Evolutionary conservation across 2,329 filamentous ascomycete genomes (phyloP).

Genomic region (Aphanocladium album): DNA sequence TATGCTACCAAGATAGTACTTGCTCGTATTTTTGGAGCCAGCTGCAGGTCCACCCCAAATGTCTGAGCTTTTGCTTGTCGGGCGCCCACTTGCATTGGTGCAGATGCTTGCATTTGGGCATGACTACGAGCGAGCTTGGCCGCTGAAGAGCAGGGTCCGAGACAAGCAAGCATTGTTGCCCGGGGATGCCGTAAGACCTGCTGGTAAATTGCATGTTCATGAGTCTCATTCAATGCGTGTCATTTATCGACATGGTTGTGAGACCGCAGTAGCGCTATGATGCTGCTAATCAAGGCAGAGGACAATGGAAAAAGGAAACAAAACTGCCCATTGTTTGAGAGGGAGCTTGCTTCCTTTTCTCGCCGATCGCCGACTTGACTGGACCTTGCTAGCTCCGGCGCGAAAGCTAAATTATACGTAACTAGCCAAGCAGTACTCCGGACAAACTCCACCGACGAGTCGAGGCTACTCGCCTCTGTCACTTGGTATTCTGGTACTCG

Average conservation of each 20-base stretch:
- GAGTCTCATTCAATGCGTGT: too few relatives aligned
- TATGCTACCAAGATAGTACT: not conserved
- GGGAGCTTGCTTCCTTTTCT: not conserved
- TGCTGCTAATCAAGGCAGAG: not conserved
- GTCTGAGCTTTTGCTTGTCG: not conserved
- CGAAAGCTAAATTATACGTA: too few relatives aligned
- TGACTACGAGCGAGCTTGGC: not conserved
- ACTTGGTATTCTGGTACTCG: not conserved
- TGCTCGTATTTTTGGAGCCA: not conserved
- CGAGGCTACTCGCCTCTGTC: too few relatives aligned
- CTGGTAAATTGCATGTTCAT: not conserved
- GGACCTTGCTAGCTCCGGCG: too few relatives aligned
- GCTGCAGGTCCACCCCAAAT: not conserved
- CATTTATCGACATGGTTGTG: too few relatives aligned
- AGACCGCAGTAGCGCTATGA: not conserved
- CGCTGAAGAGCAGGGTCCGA: not conserved
- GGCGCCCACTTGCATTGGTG: conserved; percentile 2
- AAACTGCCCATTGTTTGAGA: not conserved
- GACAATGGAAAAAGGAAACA: not conserved
- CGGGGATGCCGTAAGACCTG: not conserved
- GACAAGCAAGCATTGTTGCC: not conserved
- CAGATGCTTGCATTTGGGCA: not conserved
- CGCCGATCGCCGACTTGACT: not conserved
- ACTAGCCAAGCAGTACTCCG: not conserved
- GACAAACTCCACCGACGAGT: not conserved